These are phyloP conservation scores for Penicillium atrosanguineum DNA, from an alignment of 495 filamentous ascomycete genomes.

Conservation along the genomic window DNA sequence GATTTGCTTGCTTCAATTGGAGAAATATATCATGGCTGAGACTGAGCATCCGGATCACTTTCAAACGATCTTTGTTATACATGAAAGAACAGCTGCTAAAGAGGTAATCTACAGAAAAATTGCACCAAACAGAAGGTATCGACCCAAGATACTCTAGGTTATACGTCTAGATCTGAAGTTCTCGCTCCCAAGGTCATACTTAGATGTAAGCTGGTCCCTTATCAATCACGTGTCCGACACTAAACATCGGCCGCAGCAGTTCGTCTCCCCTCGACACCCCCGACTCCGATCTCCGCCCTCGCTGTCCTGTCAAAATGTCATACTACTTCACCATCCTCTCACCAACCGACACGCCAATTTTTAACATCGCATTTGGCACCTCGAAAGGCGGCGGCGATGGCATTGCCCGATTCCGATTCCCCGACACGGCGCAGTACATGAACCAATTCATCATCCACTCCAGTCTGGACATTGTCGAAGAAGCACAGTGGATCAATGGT, in stretches of 20 bases:
- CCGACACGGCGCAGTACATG: conserved; percentile 81
- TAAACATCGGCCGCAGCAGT: conserved; percentile 2
- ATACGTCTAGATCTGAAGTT: no score
- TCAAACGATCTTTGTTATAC: no score
- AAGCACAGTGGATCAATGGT: conserved; percentile 83
- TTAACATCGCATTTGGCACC: conserved; percentile 94
- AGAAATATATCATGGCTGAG: no score
- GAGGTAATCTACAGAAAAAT: no score
- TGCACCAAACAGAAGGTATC: no score
- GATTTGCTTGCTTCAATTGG: no score
- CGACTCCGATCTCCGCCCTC: conserved; percentile 9
- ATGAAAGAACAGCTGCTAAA: no score
- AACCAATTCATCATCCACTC: conserved; percentile 97
- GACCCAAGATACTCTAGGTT: no score
- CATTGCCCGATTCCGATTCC: conserved; percentile 72
- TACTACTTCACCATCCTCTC: conserved; percentile 97
- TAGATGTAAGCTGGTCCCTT: not conserved
- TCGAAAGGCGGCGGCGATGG: conserved; percentile 93
- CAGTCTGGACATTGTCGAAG: conserved; percentile 89
- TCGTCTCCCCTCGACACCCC: conserved; percentile 5
- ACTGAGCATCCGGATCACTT: no score
- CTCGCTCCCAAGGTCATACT: no score
- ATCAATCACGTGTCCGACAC: conserved; percentile 10
- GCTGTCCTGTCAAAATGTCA: conserved; percentile 59
- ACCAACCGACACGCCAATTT: conserved; percentile 90